Conservation (phyloP, 2,329 filamentous ascomycete species). For the Botryotinia calthae region DNA sequence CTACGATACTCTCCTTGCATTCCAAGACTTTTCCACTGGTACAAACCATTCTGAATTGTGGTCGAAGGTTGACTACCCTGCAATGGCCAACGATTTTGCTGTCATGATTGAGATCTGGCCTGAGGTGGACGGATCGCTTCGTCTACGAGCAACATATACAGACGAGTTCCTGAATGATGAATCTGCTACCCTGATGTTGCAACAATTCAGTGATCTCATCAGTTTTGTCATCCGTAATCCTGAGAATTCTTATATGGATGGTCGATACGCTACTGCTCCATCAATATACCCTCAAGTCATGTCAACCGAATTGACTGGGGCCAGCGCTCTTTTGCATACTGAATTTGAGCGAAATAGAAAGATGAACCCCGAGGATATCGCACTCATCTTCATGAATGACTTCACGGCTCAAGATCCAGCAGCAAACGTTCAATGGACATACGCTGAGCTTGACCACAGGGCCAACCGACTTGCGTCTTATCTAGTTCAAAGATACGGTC, state of each 20-base stretch:
- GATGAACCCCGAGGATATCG: slow-evolving; percentile 1
- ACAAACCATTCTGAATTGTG: slow-evolving; percentile 5
- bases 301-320: background rate
- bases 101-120: slow-evolving; percentile 16
- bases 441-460: slow-evolving; percentile 2
- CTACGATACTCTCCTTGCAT: slow-evolving; percentile 12
- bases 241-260: background rate
- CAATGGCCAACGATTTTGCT: slow-evolving; percentile 13
- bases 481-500: slow-evolving; percentile 10
- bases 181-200: slow-evolving; percentile 12
- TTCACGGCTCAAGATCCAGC: background rate
- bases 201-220: slow-evolving; percentile 14
- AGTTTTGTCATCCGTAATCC: slow-evolving; percentile 2
- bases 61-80: slow-evolving; percentile 8
- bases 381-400: slow-evolving; percentile 3
- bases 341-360: slow-evolving; percentile 6
- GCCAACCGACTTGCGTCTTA: slow-evolving; percentile 6
- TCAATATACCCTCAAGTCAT: background rate
- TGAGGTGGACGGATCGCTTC: slow-evolving; percentile 2
- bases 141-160: slow-evolving; percentile 7
- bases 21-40: slow-evolving; percentile 11
- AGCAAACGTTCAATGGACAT: slow-evolving; percentile 11
- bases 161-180: slow-evolving; percentile 8
- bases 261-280: background rate
- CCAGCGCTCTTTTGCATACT: background rate